Evolutionary conservation across 1,139 yeast species (phyloP), one percentile per base, ranked within the genome.

Genomic region (Kodamaea ohmeri): DNA sequence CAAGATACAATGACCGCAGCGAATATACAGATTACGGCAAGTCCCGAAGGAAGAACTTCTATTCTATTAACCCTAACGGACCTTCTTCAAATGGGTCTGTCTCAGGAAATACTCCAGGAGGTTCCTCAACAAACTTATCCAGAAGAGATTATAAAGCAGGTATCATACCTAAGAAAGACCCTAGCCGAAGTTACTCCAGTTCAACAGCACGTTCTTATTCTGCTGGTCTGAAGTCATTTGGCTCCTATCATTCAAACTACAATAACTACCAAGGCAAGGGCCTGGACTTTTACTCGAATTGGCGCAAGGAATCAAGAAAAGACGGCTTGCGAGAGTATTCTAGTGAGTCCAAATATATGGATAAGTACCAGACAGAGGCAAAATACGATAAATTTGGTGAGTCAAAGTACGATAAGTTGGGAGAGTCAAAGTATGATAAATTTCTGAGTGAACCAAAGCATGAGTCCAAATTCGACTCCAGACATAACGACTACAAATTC

Each of bases 21-120:
- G 62, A 61, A 29, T 62, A 62, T 43, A 65, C 65, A 25, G 63
- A 60, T 34, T 55, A 51, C 31, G 49, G 56, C 35, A 59, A 56
- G 44, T 55, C 62, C 34, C 63, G 70, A 51, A 57, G 69, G 50
- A 66, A 64, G 52, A 58, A 54, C 42, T 65, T 56, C 43, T 65
- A 61, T 44, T 53, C 67, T 8, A 40, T 46, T 16, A 42, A 35
- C 32, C 38, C 37, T 11, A 19, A 22, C 18, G 32, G 30, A 11
- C 11, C 16, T 4, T 13, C 37, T 6, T 21, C 16, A 11, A 32
- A 32, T 22, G 34, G 27, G 8, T 22, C 32, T 28, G 31, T 21
- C 4, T n/a, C 26, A 19, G 29, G 29, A 11, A 17, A 14, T n/a
- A 28, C 28, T 14, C 30, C 30, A 27, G 38, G 38, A 21, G 33